Evolutionary conservation across 192 early-diverging fungal genomes (phyloP).

Genomic region (Haplosporangium gracile): DNA sequence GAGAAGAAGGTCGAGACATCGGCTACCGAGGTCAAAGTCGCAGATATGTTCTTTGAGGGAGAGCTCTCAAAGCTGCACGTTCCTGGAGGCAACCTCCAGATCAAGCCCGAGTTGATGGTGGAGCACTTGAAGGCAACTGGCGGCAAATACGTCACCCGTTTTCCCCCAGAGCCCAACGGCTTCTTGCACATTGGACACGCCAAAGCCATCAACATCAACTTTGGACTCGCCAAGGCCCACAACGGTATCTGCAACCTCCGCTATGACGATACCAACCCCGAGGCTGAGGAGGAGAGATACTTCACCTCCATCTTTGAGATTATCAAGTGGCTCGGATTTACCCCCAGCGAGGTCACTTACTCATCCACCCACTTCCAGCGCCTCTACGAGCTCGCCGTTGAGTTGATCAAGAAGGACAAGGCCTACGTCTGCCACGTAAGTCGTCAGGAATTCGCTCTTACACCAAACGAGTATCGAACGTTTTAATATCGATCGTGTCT

Average conservation of each 20-base stretch:
- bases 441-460: not conserved
- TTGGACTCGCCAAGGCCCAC: conserved; percentile 95
- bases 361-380: conserved; percentile 98
- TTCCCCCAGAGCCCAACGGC: conserved; percentile 99
- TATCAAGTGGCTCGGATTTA: conserved; percentile 96
- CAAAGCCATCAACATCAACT: conserved; percentile 99
- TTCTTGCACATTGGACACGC: conserved; percentile 99
- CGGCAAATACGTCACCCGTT: conserved; percentile 95
- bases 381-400: conserved; percentile 94
- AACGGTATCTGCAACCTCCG: conserved; percentile 92
- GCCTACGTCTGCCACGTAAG: conserved; percentile 74
- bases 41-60: conserved; percentile 91
- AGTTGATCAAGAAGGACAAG: conserved; percentile 90
- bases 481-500: not conserved
- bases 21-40: conserved; percentile 52
- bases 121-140: conserved; percentile 92
- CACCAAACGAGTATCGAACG: too few relatives aligned
- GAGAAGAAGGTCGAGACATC: conserved; percentile 47
- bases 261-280: conserved; percentile 75
- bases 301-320: conserved; percentile 96
- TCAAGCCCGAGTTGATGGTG: conserved; percentile 89
- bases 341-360: conserved; percentile 93
- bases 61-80: conserved; percentile 94
- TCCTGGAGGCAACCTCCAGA: conserved; percentile 97
- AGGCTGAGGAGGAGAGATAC: conserved; percentile 96